Conservation (phyloP, 2,329 filamentous ascomycete species). For the Alternaria brassicicola region DNA sequence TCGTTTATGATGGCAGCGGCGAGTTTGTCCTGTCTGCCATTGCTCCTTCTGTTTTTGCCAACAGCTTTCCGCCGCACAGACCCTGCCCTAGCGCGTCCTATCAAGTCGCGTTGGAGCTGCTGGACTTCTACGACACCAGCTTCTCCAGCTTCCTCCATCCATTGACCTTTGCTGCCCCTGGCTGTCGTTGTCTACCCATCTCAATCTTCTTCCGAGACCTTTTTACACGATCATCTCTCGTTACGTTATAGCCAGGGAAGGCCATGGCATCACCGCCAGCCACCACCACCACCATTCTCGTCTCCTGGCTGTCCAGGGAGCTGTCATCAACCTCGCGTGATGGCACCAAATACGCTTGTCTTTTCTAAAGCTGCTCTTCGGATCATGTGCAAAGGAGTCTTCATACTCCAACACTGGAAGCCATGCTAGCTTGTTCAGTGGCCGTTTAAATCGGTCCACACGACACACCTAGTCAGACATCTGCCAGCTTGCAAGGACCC, state of each 20-base stretch:
- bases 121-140: constrained; percentile 11
- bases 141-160: background rate
- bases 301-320: background rate
- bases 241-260: background rate
- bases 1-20: constrained; percentile 37
- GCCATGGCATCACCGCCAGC: background rate
- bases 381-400: background rate
- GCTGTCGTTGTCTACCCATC: background rate
- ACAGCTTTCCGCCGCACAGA: constrained; percentile 28
- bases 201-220: background rate
- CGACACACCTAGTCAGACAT: background rate
- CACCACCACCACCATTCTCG: background rate
- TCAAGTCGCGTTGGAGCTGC: constrained; percentile 21
- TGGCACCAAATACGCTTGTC: background rate
- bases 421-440: background rate
- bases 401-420: background rate
- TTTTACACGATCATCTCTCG: too few species aligned
- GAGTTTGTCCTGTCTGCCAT: constrained; percentile 24
- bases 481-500: background rate
- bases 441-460: background rate
- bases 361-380: background rate
- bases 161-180: background rate
- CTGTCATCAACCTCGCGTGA: background rate
- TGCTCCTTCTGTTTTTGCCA: constrained; percentile 41
- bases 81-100: constrained; percentile 29